Percentiles rank a stretch among this genome's conserved stretches.
These are phyloP conservation scores for Ascochyta pisi DNA, from an alignment of 2,329 filamentous ascomycete genomes.

Conservation along the genomic window DNA sequence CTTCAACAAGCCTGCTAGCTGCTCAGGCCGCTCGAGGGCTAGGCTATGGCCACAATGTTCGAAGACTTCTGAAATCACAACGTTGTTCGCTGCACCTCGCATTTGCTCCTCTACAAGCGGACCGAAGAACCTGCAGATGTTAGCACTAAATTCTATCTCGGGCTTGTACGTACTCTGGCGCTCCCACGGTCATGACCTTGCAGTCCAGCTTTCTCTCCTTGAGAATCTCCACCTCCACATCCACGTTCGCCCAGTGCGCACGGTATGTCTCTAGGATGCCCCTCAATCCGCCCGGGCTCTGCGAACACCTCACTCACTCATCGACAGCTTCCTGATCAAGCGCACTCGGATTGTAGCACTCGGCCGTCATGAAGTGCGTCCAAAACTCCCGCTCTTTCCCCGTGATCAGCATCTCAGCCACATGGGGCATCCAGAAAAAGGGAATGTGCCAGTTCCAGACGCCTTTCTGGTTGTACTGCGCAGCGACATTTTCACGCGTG, in stretches of 20 bases:
- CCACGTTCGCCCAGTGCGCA: conserved; percentile 30
- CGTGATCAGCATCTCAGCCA: conserved; percentile 51
- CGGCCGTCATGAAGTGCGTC: conserved; percentile 50
- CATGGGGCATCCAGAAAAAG: conserved; percentile 45
- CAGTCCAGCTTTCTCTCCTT: conserved; percentile 24
- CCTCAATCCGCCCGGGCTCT: conserved; percentile 25
- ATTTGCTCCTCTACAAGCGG: conserved; percentile 34
- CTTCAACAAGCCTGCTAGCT: conserved; percentile 22
- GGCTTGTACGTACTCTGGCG: conserved; percentile 22
- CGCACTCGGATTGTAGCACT: conserved; percentile 49
- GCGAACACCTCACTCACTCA: conserved; percentile 30
- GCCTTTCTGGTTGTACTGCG: conserved; percentile 28
- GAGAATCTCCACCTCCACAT: conserved; percentile 30
- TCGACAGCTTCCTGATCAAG: conserved; percentile 38
- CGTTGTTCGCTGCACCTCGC: conserved; percentile 37
- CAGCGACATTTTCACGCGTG: conserved; percentile 29
- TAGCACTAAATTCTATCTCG: neutral
- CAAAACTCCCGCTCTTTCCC: conserved; percentile 50
- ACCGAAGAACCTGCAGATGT: conserved; percentile 23
- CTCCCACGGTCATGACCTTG: conserved; percentile 31
- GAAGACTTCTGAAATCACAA: conserved; percentile 34
- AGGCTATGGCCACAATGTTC: conserved; percentile 29
- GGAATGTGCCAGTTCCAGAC: conserved; percentile 36
- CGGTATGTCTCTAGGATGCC: conserved; percentile 31
- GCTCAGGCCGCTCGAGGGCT: conserved; percentile 28